phyloP scores from a whole-genome alignment of 345 rosid species.

The Clarkia xantiana region DNA sequence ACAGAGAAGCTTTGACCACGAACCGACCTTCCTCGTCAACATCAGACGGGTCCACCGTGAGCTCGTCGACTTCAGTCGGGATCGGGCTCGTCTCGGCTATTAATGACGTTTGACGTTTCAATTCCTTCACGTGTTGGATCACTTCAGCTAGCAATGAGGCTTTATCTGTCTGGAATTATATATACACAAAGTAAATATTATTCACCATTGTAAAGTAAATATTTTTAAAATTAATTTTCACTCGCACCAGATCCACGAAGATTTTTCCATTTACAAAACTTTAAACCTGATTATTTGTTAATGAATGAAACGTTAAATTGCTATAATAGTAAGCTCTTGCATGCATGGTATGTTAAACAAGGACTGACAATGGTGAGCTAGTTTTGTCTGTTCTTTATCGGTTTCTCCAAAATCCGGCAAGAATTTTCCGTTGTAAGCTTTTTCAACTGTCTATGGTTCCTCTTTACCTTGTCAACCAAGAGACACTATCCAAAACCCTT shows the following conservation, averaged over 20 bases:
- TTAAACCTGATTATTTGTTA: too few relatives aligned
- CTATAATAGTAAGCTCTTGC: neutral
- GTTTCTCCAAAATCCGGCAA: slow-evolving; percentile 25
- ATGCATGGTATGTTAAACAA: neutral
- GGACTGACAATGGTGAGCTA: slow-evolving; percentile 1
- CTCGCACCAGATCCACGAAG: too few relatives aligned
- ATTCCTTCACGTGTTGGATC: slow-evolving; percentile 93
- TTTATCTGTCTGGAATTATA: slow-evolving; percentile 98
- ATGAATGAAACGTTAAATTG: neutral
- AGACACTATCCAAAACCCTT: slow-evolving; percentile 46
- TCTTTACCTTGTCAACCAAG: slow-evolving; percentile 57
- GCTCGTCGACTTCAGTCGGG: slow-evolving; percentile 79
- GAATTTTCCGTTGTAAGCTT: slow-evolving; percentile 51
- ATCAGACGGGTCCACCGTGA: slow-evolving; percentile 60
- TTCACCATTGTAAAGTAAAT: neutral
- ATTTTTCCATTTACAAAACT: too few relatives aligned
- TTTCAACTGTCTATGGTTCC: slow-evolving; percentile 51
- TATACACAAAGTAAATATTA: slow-evolving; percentile 5
- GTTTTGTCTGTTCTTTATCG: slow-evolving; percentile 12
- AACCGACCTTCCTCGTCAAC: slow-evolving; percentile 70
- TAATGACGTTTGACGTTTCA: slow-evolving; percentile 61
- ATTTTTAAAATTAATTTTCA: too few relatives aligned
- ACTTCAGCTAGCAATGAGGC: slow-evolving; percentile 95
- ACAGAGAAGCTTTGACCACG: slow-evolving; percentile 76
- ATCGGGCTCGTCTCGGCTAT: slow-evolving; percentile 69